phyloP scores from a whole-genome alignment of 2,329 filamentous ascomycete species.

The Calycina herbarum region DNA sequence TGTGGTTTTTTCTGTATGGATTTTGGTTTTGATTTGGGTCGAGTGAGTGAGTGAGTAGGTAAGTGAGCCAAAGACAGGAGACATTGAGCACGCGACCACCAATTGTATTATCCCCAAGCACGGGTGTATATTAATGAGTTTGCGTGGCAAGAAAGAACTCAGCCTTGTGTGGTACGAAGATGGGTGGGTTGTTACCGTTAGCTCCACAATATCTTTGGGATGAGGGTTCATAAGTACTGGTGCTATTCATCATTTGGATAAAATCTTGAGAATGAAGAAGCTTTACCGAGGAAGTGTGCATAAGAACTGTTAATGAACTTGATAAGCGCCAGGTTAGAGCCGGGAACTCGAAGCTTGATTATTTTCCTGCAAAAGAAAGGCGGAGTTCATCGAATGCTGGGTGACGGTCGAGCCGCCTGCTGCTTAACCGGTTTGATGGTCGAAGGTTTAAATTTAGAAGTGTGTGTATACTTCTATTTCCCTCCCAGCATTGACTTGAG shows the following conservation, averaged over 20 bases:
- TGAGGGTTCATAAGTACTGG: background rate
- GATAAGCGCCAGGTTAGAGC: background rate
- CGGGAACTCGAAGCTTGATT: background rate
- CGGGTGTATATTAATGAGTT: background rate
- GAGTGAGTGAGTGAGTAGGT: too few relatives aligned
- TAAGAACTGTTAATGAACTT: background rate
- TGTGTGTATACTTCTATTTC: background rate
- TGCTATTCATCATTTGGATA: slow-evolving; percentile 1
- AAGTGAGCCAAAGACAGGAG: too few relatives aligned
- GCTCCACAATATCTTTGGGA: background rate
- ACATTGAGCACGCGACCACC: too few relatives aligned
- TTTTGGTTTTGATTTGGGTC: too few relatives aligned
- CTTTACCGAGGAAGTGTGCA: background rate
- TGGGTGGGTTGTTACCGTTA: background rate
- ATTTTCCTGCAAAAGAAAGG: background rate
- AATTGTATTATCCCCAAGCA: background rate
- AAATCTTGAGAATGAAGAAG: background rate
- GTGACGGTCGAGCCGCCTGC: too few relatives aligned
- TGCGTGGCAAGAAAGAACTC: slow-evolving; percentile 4
- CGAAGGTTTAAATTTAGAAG: background rate
- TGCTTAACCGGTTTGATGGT: too few relatives aligned
- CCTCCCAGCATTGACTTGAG: background rate
- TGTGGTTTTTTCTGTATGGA: too few relatives aligned
- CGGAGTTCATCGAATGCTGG: background rate
- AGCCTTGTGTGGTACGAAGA: slow-evolving; percentile 1